Base-by-base conservation (phyloP, 441 rosid genomes). In the Raphanus hybrid region DNA sequence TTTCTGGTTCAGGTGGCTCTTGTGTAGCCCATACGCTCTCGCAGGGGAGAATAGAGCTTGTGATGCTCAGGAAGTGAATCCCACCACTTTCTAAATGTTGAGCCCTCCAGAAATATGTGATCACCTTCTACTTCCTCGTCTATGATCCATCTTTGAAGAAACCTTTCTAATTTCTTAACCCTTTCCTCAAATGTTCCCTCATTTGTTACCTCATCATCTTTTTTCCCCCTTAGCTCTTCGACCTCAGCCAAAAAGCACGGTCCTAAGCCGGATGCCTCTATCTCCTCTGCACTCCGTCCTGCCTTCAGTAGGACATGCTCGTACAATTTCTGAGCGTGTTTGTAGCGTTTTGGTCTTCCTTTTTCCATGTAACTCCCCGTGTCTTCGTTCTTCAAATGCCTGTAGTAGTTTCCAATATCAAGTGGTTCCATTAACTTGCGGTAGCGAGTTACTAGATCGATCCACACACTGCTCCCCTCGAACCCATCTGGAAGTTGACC, bases 311-410 rank as follows among this genome's bases (percentile, higher is more conserved):
- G 34, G 2, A 55, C 61, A 67, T 92, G 88, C 74, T 94, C 93
- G 1, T 69, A 82, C 89, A 89, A 87, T 74, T 82, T 86, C 57
- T 92, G 95, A 9, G 89, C 82, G 75, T 76, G 84, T 75, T 43
- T 85, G 78, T 88, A 94, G 34, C 97, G 80, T 6, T 37, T 92
- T 35, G 98, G 97, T 77, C 98, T 86, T 75, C 90, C 93, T 29
- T 35, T 83, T 0, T 0, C 29, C 89, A 87, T 77, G 35, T 94
- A 92, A 2, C 93, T 80, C 50, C 97, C 97, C 0, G 98, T 89
- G 79, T 91, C 92, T 84, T 87, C 93, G 34, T 88, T 86, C 84
- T 87, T 92, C 23, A 78, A 34, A 76, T 87, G 93, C 6, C 97
- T 55, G 65, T 29, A 29, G 84, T 92, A 94, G 79, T 92, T 92